Base-by-base conservation (phyloP, 202 grass and related monocot genomes). In the Schoenoplectus triqueter region DNA sequence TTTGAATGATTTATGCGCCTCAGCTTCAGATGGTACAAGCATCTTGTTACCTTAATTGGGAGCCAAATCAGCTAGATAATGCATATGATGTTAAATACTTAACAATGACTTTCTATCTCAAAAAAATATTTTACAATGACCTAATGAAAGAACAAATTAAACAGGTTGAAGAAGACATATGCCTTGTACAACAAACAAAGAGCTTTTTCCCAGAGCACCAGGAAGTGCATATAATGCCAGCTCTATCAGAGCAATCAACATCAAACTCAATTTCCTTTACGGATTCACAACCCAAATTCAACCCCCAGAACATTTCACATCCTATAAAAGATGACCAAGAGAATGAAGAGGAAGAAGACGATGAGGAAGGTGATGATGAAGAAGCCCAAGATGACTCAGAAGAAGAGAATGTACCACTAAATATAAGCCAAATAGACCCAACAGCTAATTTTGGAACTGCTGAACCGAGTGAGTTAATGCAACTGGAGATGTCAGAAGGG, bases 111-210 rank as follows among this genome's bases (percentile, higher is more conserved):
- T 31, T 31, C 31, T 31, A 31, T 31, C 31, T 31, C 31, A 31
- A 31, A 31, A 31, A 31, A 31, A 31, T 31, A 31, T 13, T 10
- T 73, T 10, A 50, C 45, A 73, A 73, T 59, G 2, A 7, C 54
- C 22, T 78, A 78, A 78, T 59, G 10, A 11, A 59, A 9, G 74
- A 60, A 78, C 52, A 42, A 41, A 70, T 20, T 40, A 6, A 78
- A 83, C 86, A 98, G 95, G 89, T 98, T 64, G 88, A 89, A 72
- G 91, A 98, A 84, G 91, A 98, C 15, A 88, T 73, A 11, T n/a
- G 85, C 10, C 31, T 98, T 64, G 10, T 95, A 55, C 88, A 94
- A 45, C 89, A 91, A 68, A 89, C 87, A 69, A 92, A 86, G 82
- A 86, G 69, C 63, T 86, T 89, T 86, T 98, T 94, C 86, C 77